Percentiles rank a stretch among this genome's conserved stretches.
Evolutionary conservation across 129 eudicot species (phyloP).

Genomic region (Flaveria ramosissima): DNA sequence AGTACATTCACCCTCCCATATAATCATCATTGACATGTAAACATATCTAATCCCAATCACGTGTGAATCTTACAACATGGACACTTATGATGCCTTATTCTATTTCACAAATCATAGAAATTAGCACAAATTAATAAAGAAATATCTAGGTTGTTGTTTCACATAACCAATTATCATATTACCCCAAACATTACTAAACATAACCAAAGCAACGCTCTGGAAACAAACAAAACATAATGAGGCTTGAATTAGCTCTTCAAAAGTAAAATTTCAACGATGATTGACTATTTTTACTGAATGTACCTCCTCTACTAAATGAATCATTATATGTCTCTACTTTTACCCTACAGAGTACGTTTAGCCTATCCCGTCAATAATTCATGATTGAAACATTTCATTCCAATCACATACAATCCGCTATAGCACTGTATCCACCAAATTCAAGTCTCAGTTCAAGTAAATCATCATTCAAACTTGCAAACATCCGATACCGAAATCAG

Average conservation of each 20-base stretch:
- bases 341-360: no score
- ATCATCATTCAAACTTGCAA: constrained; percentile 22
- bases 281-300: neutral
- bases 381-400: constrained; percentile 10
- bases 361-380: neutral
- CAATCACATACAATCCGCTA: neutral
- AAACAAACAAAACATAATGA: constrained; percentile 20
- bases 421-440: neutral
- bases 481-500: neutral
- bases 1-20: constrained; percentile 2
- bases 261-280: constrained; percentile 13
- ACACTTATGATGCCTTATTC: neutral
- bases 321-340: no score
- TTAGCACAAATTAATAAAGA: neutral
- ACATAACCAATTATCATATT: constrained; percentile 7
- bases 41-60: constrained; percentile 19
- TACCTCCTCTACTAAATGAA: no score
- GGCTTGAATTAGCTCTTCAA: neutral
- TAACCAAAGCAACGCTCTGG: neutral
- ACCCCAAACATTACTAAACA: constrained; percentile 18
- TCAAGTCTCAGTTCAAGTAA: neutral
- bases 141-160: constrained; percentile 1
- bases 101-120: neutral
- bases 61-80: constrained; percentile 9
- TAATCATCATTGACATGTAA: neutral